Evolutionary conservation across 2,329 filamentous ascomycete species (phyloP).

Genomic region (Claviceps sp.): DNA sequence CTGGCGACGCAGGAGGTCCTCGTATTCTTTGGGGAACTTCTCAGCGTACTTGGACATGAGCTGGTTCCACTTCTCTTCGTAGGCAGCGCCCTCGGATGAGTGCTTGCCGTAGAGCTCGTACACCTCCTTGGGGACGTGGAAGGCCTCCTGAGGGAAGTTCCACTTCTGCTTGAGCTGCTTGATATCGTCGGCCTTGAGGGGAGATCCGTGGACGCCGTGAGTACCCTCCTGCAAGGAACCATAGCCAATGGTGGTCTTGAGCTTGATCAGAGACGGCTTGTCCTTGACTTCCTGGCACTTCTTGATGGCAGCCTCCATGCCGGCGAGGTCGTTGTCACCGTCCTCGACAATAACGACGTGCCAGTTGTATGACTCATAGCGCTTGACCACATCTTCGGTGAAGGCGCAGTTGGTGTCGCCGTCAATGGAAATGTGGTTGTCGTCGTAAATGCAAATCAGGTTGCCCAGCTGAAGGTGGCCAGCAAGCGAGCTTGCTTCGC

Average conservation of each 20-base stretch:
- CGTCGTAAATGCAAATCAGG: constrained; percentile 92
- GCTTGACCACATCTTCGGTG: constrained; percentile 90
- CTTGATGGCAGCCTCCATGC: constrained; percentile 78
- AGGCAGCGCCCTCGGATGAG: constrained; percentile 71
- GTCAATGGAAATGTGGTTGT: constrained; percentile 95
- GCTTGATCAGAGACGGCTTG: constrained; percentile 95
- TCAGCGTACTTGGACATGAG: constrained; percentile 75
- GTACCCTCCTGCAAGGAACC: constrained; percentile 90
- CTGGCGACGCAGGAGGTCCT: constrained; percentile 70
- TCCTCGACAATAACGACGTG: constrained; percentile 74
- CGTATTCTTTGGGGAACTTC: constrained; percentile 65
- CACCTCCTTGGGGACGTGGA: constrained; percentile 86
- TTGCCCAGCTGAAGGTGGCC: constrained; percentile 97
- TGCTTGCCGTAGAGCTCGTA: constrained; percentile 85
- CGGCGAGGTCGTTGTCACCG: constrained; percentile 77
- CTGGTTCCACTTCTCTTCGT: constrained; percentile 91
- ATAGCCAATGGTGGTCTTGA: constrained; percentile 94
- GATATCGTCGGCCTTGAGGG: constrained; percentile 88
- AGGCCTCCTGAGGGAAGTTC: constrained; percentile 87
- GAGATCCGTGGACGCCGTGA: constrained; percentile 88
- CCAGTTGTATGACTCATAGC: constrained; percentile 97
- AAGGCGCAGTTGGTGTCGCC: constrained; percentile 93
- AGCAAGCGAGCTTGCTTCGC: constrained; percentile 81
- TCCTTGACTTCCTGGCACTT: constrained; percentile 77
- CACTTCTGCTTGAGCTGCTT: constrained; percentile 90